Evolutionary conservation across 768 basidiomycete genomes (phyloP).

Genomic region (Paxillus rubicundulus): DNA sequence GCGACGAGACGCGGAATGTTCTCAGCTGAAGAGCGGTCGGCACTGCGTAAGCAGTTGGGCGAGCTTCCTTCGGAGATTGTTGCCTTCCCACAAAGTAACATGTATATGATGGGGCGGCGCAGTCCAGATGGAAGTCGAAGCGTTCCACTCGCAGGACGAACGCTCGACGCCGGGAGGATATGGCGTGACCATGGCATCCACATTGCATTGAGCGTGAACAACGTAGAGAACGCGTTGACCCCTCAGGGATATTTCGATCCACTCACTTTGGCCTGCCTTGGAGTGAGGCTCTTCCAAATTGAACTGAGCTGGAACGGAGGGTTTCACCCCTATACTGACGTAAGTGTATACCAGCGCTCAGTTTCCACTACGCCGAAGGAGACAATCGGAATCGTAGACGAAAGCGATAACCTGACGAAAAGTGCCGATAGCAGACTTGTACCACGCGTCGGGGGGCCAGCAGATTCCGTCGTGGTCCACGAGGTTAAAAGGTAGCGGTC

Average conservation of each 20-base stretch:
- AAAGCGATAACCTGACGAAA: neutral
- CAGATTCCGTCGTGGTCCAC: slow-evolving; percentile 61
- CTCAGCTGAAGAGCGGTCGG: slow-evolving; percentile 43
- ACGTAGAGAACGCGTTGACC: slow-evolving; percentile 66
- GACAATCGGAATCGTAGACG: slow-evolving; percentile 40
- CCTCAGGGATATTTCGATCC: slow-evolving; percentile 67
- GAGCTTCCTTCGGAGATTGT: slow-evolving; percentile 52
- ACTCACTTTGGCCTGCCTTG: slow-evolving; percentile 55
- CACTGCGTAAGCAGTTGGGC: slow-evolving; percentile 34
- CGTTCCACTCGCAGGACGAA: slow-evolving; percentile 45
- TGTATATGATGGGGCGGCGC: slow-evolving; percentile 64
- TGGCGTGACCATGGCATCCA: slow-evolving; percentile 43
- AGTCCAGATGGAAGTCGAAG: slow-evolving; percentile 18
- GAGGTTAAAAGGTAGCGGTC: slow-evolving; percentile 42
- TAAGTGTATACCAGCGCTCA: slow-evolving; percentile 38
- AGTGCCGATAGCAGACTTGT: slow-evolving; percentile 24
- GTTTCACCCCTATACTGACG: slow-evolving; percentile 8
- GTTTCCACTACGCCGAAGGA: slow-evolving; percentile 52
- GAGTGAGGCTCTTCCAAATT: slow-evolving; percentile 57
- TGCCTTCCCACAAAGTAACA: slow-evolving; percentile 59
- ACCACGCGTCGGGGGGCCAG: slow-evolving; percentile 41
- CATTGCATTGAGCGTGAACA: slow-evolving; percentile 60
- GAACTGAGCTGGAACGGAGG: slow-evolving; percentile 45
- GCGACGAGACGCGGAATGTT: slow-evolving; percentile 58
- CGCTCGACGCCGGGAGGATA: slow-evolving; percentile 52